Evolutionary conservation across 2,329 filamentous ascomycete genomes (phyloP).

Genomic region (Stenocarpella maydis): DNA sequence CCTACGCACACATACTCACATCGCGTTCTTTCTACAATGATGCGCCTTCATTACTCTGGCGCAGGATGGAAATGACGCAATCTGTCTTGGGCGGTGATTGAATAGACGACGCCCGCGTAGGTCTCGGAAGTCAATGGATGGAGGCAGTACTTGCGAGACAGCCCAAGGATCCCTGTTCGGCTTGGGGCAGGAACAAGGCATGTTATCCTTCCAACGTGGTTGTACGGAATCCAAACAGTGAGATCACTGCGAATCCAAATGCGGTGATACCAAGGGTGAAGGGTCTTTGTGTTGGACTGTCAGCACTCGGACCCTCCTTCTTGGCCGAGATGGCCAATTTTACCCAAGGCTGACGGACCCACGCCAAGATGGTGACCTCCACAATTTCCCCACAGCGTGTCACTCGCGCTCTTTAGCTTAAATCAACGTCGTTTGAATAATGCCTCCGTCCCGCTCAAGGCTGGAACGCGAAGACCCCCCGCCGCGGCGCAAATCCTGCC

Average conservation of each 20-base stretch:
- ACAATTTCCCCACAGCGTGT: conserved; percentile 15
- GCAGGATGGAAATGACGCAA: background rate
- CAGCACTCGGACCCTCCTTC: background rate
- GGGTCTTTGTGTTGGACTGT: background rate
- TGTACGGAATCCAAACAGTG: background rate
- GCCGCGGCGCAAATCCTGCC: conserved; percentile 63
- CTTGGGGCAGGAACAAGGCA: background rate
- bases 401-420: conserved; percentile 10
- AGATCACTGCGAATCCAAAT: background rate
- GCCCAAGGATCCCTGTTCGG: background rate
- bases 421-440: conserved; percentile 31
- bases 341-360: background rate
- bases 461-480: conserved; percentile 54
- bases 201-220: background rate
- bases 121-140: background rate
- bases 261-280: background rate
- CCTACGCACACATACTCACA: too few species aligned
- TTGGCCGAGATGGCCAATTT: background rate
- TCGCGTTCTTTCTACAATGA: too few species aligned
- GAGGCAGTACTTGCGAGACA: background rate
- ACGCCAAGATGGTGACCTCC: background rate
- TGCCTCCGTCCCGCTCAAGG: conserved; percentile 36
- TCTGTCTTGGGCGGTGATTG: background rate
- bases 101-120: background rate
- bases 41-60: too few species aligned